These are phyloP conservation scores for Spergularia bocconei DNA, from an alignment of 148 eudicot species.

Conservation along the genomic window DNA sequence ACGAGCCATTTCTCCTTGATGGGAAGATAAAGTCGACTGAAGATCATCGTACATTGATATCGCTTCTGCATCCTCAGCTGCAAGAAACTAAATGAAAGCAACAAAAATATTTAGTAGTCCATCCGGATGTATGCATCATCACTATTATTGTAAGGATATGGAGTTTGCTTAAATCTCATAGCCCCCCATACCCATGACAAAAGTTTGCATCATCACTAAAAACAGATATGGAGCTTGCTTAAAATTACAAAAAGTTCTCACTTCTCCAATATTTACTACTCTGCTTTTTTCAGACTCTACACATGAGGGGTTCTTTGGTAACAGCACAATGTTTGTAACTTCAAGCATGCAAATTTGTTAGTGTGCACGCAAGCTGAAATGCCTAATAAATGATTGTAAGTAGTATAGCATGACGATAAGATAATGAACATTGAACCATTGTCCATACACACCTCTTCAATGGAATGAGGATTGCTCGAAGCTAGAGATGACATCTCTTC, in stretches of 20 bases:
- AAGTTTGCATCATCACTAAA: not conserved
- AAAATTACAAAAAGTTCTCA: too few relatives aligned
- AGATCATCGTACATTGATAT: slow-evolving; percentile 76
- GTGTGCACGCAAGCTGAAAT: not conserved
- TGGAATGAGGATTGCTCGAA: slow-evolving; percentile 50
- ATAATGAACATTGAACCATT: slow-evolving; percentile 14
- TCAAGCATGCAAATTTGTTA: not conserved
- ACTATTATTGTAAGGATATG: not conserved
- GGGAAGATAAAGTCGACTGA: slow-evolving; percentile 61
- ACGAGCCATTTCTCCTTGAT: slow-evolving; percentile 78
- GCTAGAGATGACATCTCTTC: slow-evolving; percentile 74
- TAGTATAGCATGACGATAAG: not conserved
- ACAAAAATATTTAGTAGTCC: not conserved
- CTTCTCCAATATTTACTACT: too few relatives aligned
- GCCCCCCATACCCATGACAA: not conserved
- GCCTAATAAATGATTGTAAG: not conserved
- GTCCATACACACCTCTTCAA: slow-evolving; percentile 55
- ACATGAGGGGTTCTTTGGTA: not conserved
- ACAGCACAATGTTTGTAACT: too few relatives aligned
- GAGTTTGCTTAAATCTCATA: too few relatives aligned
- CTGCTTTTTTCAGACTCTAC: too few relatives aligned
- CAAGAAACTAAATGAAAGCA: slow-evolving; percentile 45
- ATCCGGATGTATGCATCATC: not conserved
- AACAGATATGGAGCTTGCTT: not conserved
- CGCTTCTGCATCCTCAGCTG: slow-evolving; percentile 58